Conservation (phyloP, 169 alveolate species). For the Eimeria maxima region DNA sequence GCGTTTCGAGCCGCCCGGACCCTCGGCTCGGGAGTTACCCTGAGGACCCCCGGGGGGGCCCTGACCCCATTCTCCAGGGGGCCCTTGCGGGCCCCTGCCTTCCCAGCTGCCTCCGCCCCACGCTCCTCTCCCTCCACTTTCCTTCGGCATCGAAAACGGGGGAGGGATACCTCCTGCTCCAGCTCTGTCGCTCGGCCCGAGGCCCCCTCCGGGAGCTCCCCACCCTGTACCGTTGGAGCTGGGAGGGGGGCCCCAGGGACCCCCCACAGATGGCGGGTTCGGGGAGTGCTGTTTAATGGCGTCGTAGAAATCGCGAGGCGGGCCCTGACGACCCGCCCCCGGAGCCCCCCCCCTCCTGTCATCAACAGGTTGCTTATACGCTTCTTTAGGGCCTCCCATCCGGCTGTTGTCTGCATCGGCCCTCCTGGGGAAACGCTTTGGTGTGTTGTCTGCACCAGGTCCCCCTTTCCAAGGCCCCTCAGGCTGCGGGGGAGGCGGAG, state of each 20-base stretch:
- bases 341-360: background rate
- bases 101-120: slow-evolving; percentile 49
- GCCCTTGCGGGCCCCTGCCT: background rate
- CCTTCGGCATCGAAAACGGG: background rate
- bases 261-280: slow-evolving; percentile 3
- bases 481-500: slow-evolving; percentile 41
- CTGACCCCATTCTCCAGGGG: slow-evolving; percentile 1
- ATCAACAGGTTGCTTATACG: background rate
- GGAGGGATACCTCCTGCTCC: background rate
- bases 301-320: slow-evolving; percentile 55
- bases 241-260: background rate
- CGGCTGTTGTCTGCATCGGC: background rate
- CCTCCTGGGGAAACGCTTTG: background rate
- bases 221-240: background rate
- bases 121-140: background rate
- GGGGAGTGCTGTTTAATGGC: slow-evolving; percentile 28
- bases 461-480: slow-evolving; percentile 19
- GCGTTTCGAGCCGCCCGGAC: background rate
- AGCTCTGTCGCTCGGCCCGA: background rate
- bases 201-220: slow-evolving; percentile 1
- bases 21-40: background rate
- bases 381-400: background rate
- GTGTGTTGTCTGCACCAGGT: background rate
- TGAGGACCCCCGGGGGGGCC: slow-evolving; percentile 37
- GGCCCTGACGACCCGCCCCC: slow-evolving; percentile 45